Base-by-base conservation (phyloP, 257 asterid genomes). In the Coffea canephora region DNA sequence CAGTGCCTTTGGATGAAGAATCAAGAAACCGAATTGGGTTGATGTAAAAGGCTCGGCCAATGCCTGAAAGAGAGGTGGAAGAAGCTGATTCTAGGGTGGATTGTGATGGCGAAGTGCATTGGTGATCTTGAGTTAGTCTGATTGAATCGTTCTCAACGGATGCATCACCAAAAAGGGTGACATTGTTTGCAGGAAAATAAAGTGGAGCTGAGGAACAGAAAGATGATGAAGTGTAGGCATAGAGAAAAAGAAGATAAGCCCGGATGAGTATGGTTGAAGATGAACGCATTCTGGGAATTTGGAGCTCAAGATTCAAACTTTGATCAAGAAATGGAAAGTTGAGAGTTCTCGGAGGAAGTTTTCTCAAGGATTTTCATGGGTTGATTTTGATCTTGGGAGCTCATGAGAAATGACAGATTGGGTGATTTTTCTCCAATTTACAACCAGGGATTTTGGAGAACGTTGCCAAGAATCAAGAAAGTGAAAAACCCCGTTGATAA, bases 1-100 rank as follows among this genome's bases (percentile, higher is more conserved):
- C 90, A 4, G 94, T 82, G 73, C 82, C 75, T n/a, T 89, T 89
- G 46, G 90, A 48, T 2, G 86, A 80, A 21, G 85, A 76, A 62
- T 90, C 94, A 36, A 91, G 91, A 81, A 94, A 94, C 0, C 92
- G 91, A 71, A 92, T 72, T 2, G 97, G 94, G 82, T 82, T 78
- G 21, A 73, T 71, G 79, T 88, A 90, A 80, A 91, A 89, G 9
- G 91, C 96, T 84, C 96, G 78, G 54, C 97, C 96, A 34, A 87
- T 79, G 79, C 86, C 86, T 59, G 87, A 84, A 27, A 76, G n/a
- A 10, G 83, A 55, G 23, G 90, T 55, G 41, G 74, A 69, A 57
- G 85, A 67, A 49, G 57, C 27, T 39, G 74, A 46, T 8, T 78
- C 13, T 27, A 71, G 74, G 41, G 77, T 8, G 46, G 78, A 61